Conservation (phyloP, 129 eudicot species). For the Saussurea involucrata region DNA sequence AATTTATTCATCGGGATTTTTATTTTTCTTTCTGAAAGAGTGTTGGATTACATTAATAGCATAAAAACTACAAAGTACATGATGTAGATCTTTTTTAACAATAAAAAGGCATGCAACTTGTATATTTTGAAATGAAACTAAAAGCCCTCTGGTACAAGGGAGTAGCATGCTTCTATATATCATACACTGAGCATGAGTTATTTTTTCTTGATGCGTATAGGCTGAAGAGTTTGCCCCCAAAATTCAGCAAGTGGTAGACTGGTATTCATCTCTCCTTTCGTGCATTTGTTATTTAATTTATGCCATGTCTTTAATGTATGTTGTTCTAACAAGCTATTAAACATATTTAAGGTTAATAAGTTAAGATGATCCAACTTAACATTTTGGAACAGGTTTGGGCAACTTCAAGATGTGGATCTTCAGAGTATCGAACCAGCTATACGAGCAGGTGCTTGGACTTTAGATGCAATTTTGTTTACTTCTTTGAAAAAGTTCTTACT, state of each 20-base stretch:
- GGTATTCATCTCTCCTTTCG: conserved; percentile 43
- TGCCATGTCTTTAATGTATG: neutral
- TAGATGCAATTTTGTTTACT: neutral
- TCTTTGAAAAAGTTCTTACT: neutral
- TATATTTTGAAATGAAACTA: neutral
- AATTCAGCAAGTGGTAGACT: conserved; percentile 86
- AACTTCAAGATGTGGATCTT: conserved; percentile 97
- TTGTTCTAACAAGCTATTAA: conserved; percentile 1
- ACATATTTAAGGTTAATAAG: neutral
- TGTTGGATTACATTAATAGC: neutral
- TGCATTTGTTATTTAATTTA: neutral
- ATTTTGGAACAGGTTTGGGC: conserved; percentile 77
- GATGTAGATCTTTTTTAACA: neutral
- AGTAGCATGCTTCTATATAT: neutral
- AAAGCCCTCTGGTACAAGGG: neutral
- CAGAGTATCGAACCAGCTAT: conserved; percentile 88
- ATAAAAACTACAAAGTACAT: neutral
- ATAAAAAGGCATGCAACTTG: neutral
- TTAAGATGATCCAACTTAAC: neutral
- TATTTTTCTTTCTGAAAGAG: neutral
- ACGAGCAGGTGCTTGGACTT: conserved; percentile 64
- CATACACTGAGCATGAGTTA: neutral
- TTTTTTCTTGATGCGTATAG: conserved; percentile 32
- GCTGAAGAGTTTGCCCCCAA: conserved; percentile 94
- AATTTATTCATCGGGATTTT: neutral